Conservation (phyloP, 2,329 filamentous ascomycete genomes). For the Neofusicoccum sp. region DNA sequence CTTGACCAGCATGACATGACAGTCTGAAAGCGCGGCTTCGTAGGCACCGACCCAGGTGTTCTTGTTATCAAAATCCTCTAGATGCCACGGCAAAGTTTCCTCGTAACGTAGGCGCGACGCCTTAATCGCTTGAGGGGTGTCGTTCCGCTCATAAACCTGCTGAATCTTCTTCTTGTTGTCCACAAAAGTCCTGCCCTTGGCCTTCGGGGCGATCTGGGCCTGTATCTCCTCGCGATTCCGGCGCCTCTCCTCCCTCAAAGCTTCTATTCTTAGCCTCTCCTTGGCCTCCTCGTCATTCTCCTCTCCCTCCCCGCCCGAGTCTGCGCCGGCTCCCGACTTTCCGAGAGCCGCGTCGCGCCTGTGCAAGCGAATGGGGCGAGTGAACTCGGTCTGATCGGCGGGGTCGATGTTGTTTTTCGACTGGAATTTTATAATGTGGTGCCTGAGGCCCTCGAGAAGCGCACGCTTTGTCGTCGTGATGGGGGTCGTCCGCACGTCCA, state of each 20-base stretch:
- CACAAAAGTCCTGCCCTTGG: constrained; percentile 47
- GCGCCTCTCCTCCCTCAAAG: constrained; percentile 71
- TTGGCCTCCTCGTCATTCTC: constrained; percentile 64
- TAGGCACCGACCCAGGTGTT: constrained; percentile 93
- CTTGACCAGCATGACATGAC: constrained; percentile 74
- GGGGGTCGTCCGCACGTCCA: background rate
- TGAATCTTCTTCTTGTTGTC: constrained; percentile 83
- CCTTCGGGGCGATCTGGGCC: constrained; percentile 87
- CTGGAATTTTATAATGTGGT: constrained; percentile 83
- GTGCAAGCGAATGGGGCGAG: constrained; percentile 82
- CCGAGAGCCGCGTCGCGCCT: constrained; percentile 72
- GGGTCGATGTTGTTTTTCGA: constrained; percentile 62
- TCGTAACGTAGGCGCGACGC: constrained; percentile 72
- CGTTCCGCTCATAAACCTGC: constrained; percentile 79
- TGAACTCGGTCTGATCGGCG: constrained; percentile 78
- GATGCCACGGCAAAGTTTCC: constrained; percentile 91
- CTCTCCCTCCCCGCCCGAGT: constrained; percentile 49
- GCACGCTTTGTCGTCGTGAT: constrained; percentile 64
- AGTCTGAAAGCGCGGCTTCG: constrained; percentile 80
- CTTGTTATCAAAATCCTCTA: constrained; percentile 94
- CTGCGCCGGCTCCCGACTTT: constrained; percentile 34
- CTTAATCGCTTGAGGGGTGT: constrained; percentile 69
- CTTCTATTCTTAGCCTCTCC: constrained; percentile 59
- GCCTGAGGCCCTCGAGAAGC: constrained; percentile 73
- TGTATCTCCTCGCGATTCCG: constrained; percentile 82